Evolutionary conservation across 2,329 filamentous ascomycete species (phyloP).

Genomic region (Aspergillus pseudoterreus): DNA sequence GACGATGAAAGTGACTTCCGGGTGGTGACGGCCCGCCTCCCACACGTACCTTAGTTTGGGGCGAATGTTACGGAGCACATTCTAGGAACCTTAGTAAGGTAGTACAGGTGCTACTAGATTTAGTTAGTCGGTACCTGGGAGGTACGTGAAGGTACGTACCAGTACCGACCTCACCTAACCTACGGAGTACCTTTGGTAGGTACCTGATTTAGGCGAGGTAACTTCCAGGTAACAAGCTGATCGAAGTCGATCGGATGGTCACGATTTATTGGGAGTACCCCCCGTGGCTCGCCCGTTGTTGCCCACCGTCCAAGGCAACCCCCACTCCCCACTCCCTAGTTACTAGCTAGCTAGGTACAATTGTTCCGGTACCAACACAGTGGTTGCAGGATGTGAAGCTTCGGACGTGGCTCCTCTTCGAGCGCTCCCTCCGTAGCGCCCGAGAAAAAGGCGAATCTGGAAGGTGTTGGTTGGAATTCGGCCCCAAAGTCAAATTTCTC

Average conservation of each 20-base stretch:
- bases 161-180: too few relatives aligned
- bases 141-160: too few relatives aligned
- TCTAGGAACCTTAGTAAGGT: neutral
- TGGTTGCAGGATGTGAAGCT: conserved; percentile 20
- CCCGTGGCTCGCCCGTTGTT: conserved; percentile 5
- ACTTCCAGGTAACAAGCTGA: too few relatives aligned
- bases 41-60: conserved; percentile 11
- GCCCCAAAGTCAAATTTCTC: conserved; percentile 7
- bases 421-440: conserved; percentile 12
- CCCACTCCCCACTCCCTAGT: neutral
- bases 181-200: too few relatives aligned
- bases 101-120: too few relatives aligned
- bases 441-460: conserved; percentile 7
- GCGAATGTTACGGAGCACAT: conserved; percentile 4
- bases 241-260: too few relatives aligned
- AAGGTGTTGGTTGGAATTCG: neutral
- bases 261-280: neutral
- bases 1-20: conserved; percentile 17
- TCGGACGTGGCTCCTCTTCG: conserved; percentile 11
- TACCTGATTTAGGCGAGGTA: too few relatives aligned
- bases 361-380: conserved; percentile 11
- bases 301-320: conserved; percentile 6
- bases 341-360: neutral
- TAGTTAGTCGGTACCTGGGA: too few relatives aligned
- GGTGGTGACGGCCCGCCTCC: conserved; percentile 22